Evolutionary conservation across 495 filamentous ascomycete genomes (phyloP), one percentile per base, ranked within the genome.

Genomic region (Jackrogersella multiformis): DNA sequence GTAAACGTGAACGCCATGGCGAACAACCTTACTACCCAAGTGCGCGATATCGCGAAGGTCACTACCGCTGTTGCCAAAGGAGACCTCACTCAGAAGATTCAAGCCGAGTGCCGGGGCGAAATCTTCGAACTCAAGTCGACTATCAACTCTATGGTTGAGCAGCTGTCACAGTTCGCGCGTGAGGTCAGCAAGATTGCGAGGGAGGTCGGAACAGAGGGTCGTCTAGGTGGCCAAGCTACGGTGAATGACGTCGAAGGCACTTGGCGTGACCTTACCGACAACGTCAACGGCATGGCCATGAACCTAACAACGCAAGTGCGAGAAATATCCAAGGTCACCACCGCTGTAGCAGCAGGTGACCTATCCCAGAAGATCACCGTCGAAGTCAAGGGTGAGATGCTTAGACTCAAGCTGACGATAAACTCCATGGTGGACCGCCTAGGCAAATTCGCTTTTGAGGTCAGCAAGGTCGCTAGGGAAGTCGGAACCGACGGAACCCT

Each of bases 1-100:
- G 89, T 97, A 66, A 99, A 97, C 77, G 95, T 99, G 68, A 99
- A 99, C 72, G 94, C 94, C 39, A 97, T 97, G 93, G 95, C 95
- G 67, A 94, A 94, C 74, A 97, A 97, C 74, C 86, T 99, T 12
- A 99, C 95, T 0, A 96, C 92, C 3, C 95, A 99, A 85, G 95
- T 99, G 66, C 89, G 95, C 77, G 96, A 97, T 81, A 99, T 99
- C 75, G 95, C 95, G 41, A 94, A 94, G 58, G 95, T 99, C 65
- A 99, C 95, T n/a, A 97, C 96, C 34, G 94, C 94, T 55, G 95
- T 99, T 42, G 95, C 95, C 61, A 92, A 92, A 81, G 93, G 93
- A 81, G 93, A 99, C 78, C 84, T 99, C 65, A 98, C 94, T 2
- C 93, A 97, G 74, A 97, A 97, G 79, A 95, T 99, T 13, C 91